Evolutionary conservation across 805 yeast genomes (phyloP), one percentile per base, ranked within the genome.

Genomic region (Sugiyamaella smithiae): DNA sequence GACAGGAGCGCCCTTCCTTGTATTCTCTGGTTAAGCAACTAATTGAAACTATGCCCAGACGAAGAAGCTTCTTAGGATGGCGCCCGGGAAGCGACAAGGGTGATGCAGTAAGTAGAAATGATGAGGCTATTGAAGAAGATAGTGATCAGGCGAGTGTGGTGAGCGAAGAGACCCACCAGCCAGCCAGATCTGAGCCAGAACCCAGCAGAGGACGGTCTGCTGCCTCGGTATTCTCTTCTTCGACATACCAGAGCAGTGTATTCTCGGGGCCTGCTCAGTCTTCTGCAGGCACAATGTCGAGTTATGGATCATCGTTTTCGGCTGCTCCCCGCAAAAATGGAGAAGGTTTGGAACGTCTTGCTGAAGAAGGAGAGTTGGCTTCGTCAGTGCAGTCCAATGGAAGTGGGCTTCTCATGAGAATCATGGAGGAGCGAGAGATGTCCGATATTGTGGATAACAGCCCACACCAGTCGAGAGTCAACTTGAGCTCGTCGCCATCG

Each of bases 401-500:
- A n/a, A 23, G 44, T 4, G 55, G 57, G 14, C 29, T 38, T 19
- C 48, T 38, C 9, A 54, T 56, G 57, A 49, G 52, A 32, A 50
- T 54, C 19, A 38, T 54, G 16, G 54, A 43, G 9, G 48, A 52
- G 11, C 52, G 46, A 28, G 54, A 54, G 38, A 47, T 56, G 50
- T 32, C 42, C 14, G 22, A 47, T 7, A 25, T 49, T 14, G 49
- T 46, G 8, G 54, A 51, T 35, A 56, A 48, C 43, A 31, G 35
- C 36, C 9, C 44, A 25, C 23, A 24, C 25, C 43, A 19, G 37
- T 29, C 35, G n/a, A 16, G 45, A 28, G 17, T 23, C 17, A 25
- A 24, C 17, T 23, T 26, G 17, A 17, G 32, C 17, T 6, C 32
- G 9, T 14, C 41, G 8, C 43, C 40, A 8, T 20, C 40, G 2